Base-by-base conservation (phyloP, 1,139 yeast genomes). In the Candida pseudocylindracea region DNA sequence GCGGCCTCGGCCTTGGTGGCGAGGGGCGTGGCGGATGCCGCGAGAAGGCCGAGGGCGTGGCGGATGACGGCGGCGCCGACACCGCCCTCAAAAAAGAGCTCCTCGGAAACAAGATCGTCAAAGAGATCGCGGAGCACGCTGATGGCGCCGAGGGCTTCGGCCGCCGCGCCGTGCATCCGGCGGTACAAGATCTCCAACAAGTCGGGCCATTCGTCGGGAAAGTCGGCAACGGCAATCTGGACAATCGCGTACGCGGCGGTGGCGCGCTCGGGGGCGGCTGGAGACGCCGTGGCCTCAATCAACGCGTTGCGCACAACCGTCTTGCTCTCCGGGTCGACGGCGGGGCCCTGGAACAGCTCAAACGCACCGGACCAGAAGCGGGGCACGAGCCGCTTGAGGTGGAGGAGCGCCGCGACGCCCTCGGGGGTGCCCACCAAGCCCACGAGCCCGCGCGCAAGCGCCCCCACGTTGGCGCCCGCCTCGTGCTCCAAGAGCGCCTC, bases 191-290 rank as follows among this genome's bases (percentile, higher is more conserved):
- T 45, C 13, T 55, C 52, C 36, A 85, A 48, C 32, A 88, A 55
- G 26, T 60, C 63, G 0, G 95, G 93, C 96, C 96, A 88, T 45
- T 81, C 93, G 44, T 88, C 96, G 0, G 98, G 98, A 45, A 69
- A 85, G 45, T 88, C 98, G 1, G 74, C 78, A 1, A 80, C 76
- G 1, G 93, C 85, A 20, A 88, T 78, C 43, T 78, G 92, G 2
- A 79, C 78, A 24, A 81, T 66, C 10, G 80, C 73, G 40, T 80
- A 72, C 1, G 88, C 71, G 2, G 78, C 67, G 33, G 79, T 66
- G 29, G 63, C 63, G 76, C n/a, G 75, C 57, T 37, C 65, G 63
- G 0, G 57, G 46, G 11, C 66, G 59, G 8, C 9, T 25, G 6
- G 9, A 5, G 61, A 47, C 1, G 67, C 53, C n/a, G 75, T 61